Evolutionary conservation across 352 stramenopile species (phyloP).

Genomic region (Thalassiosira hispida): DNA sequence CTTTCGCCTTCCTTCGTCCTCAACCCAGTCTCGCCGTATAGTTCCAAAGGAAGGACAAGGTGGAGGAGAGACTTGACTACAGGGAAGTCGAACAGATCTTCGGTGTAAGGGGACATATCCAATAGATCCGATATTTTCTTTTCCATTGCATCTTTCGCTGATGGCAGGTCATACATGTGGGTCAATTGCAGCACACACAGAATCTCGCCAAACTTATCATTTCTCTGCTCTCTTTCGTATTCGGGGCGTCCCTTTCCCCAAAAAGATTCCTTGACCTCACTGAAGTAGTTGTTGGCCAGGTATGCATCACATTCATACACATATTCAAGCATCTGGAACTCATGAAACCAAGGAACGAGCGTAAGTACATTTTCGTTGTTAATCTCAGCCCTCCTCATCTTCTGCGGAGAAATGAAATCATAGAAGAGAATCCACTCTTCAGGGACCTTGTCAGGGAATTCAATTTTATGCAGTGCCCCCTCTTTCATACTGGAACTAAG

Average conservation of each 20-base stretch:
- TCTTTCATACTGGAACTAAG: background rate
- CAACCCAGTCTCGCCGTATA: background rate
- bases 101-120: background rate
- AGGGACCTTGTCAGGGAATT: conserved; percentile 17
- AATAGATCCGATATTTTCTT: background rate
- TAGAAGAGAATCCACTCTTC: conserved; percentile 22
- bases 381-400: background rate
- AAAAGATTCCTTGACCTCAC: background rate
- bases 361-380: background rate
- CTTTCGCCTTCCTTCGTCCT: background rate
- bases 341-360: background rate
- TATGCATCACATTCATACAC: background rate
- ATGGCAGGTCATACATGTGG: background rate
- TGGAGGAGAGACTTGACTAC: background rate
- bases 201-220: background rate
- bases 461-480: background rate
- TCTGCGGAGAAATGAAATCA: background rate
- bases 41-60: background rate
- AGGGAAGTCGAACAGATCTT: background rate
- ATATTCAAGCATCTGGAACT: conserved; percentile 1
- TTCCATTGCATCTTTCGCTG: background rate
- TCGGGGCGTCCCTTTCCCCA: background rate
- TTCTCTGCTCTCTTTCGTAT: background rate
- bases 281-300: background rate
- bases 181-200: background rate